Evolutionary conservation across 495 filamentous ascomycete genomes (phyloP).

Genomic region (Hypomontagnella submonticulosa): DNA sequence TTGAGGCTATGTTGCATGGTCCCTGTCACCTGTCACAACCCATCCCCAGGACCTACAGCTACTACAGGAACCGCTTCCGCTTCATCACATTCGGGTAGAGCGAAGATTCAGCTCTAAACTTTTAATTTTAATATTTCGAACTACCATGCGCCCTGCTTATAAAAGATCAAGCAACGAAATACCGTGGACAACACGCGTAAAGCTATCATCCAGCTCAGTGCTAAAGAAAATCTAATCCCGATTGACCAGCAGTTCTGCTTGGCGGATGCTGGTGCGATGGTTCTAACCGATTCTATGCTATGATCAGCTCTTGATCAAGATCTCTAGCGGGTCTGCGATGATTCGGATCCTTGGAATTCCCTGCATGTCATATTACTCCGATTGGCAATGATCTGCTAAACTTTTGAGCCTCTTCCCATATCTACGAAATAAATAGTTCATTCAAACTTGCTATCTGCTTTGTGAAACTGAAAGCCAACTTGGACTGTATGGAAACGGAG

Average conservation of each 20-base stretch:
- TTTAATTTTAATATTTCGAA: not conserved
- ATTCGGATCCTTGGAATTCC: not conserved
- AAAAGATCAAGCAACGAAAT: not conserved
- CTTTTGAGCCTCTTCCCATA: constrained; percentile 5
- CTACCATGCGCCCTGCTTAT: not conserved
- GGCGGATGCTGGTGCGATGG: constrained; percentile 20
- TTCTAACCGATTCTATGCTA: constrained; percentile 27
- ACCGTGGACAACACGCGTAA: not conserved
- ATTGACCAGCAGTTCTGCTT: constrained; percentile 15
- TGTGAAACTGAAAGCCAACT: not conserved
- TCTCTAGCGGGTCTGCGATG: constrained; percentile 23
- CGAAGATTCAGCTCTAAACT: constrained; percentile 9
- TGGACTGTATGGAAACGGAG: too few relatives aligned
- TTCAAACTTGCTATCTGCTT: not conserved
- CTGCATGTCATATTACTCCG: constrained; percentile 2
- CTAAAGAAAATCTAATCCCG: constrained; percentile 19
- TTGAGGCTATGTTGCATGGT: constrained; percentile 4
- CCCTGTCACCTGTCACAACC: not conserved
- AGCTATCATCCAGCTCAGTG: constrained; percentile 4
- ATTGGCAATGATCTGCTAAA: constrained; percentile 23
- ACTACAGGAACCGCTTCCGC: constrained; percentile 3
- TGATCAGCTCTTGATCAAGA: constrained; percentile 37
- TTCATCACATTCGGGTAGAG: not conserved
- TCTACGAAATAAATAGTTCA: not conserved
- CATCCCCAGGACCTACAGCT: not conserved